A percentile compares a stretch with the other conserved stretches of the same genome.
These are phyloP conservation scores for Heterobasidion parviporum DNA, from an alignment of 1,284 basidiomycete species.

Conservation along the genomic window DNA sequence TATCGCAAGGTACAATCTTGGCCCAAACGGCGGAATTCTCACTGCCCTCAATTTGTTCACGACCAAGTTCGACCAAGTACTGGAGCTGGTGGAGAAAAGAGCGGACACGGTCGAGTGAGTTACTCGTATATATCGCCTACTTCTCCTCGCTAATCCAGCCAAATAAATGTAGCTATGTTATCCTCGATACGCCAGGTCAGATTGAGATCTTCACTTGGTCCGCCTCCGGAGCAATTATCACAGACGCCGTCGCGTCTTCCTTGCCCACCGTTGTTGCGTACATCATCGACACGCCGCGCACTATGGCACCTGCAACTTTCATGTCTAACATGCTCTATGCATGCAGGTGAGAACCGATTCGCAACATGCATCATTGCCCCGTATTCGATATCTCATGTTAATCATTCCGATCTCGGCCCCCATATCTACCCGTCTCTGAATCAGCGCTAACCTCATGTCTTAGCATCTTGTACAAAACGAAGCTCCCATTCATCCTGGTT, in stretches of 20 bases:
- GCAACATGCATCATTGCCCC: too few relatives aligned
- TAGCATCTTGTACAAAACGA: slow-evolving; percentile 97
- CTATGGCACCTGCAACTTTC: slow-evolving; percentile 93
- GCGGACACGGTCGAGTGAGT: slow-evolving; percentile 82
- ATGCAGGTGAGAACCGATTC: slow-evolving; percentile 64
- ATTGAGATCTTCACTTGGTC: slow-evolving; percentile 99
- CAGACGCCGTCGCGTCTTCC: slow-evolving; percentile 91
- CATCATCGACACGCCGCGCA: slow-evolving; percentile 95
- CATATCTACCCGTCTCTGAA: background rate
- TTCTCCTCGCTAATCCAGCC: too few relatives aligned
- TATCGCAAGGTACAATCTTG: slow-evolving; percentile 86
- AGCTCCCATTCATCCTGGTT: slow-evolving; percentile 93
- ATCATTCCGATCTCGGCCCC: too few relatives aligned
- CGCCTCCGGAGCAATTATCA: slow-evolving; percentile 97
- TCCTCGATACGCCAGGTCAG: slow-evolving; percentile 97
- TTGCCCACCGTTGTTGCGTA: slow-evolving; percentile 95
- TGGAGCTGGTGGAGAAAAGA: slow-evolving; percentile 88
- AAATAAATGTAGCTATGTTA: slow-evolving; percentile 61
- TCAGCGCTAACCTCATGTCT: slow-evolving; percentile 1
- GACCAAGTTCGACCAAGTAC: slow-evolving; percentile 98
- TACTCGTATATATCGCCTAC: background rate
- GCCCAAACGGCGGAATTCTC: slow-evolving; percentile 96
- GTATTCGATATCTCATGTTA: too few relatives aligned
- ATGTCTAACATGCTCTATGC: slow-evolving; percentile 99
- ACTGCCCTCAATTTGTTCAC: slow-evolving; percentile 98